Base-by-base conservation (phyloP, 768 basidiomycete genomes). In the Mycena indigotica region DNA sequence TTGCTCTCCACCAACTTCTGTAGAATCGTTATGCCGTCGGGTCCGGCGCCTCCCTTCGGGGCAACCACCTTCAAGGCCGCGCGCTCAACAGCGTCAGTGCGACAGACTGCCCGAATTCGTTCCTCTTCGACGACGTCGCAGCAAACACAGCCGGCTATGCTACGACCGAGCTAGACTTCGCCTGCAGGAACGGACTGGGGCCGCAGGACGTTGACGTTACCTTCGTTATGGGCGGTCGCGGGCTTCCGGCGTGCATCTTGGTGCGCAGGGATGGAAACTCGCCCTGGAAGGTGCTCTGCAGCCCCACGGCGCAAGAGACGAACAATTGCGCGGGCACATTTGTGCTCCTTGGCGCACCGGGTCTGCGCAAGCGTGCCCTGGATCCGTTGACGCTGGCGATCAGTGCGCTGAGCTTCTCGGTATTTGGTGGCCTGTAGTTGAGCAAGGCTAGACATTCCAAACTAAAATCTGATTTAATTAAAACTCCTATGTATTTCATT, bases 21-120 rank as follows among this genome's bases (percentile, higher is more conserved):
- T 23, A 58, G 57, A 45, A 58, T 25, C 21, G 35, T n/a, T 58
- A 46, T 38, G 57, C 57, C 5, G 26, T 58, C 3, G 57, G 57
- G 12, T 28, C 38, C 3, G 52, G 57, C 2, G 4, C 50, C 1
- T 52, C 46, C 3, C 45, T 53, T 19, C 21, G 29, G 15, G 52
- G 35, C 17, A 5, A 2, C 24, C 57, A 58, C 21, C 6, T 58
- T 12, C 45, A 51, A n/a, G 17, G 23, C 2, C 3, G 21, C 5
- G 2, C 3, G n/a, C 32, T 35, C 32, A 35, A 17, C 32, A 35
- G 32, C 32, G 8, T 35, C 32, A 17, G 17, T 35, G 32, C n/a
- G n/a, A 25, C 26, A 19, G 29, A 25, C 49, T 58, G 52, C 28
- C 2, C 19, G 25, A 40, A 50, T 4, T 58, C 44, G 48, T 53